Evolutionary conservation across 2,329 filamentous ascomycete genomes (phyloP).

Genomic region (Penicillium sclerotiorum): DNA sequence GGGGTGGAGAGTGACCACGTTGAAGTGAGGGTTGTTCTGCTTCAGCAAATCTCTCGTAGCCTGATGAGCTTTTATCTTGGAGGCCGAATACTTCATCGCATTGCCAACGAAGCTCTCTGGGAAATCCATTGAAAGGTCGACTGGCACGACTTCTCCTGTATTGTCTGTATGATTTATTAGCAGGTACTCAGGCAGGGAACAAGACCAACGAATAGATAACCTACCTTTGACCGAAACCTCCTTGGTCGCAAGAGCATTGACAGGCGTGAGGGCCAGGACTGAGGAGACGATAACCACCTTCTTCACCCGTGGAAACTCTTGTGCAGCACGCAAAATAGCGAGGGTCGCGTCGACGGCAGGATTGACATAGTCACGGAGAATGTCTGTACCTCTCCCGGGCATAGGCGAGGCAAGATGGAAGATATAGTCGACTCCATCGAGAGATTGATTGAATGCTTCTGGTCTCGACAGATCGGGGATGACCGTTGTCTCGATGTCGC

Average conservation of each 20-base stretch:
- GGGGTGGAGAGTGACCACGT: neutral
- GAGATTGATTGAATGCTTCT: neutral
- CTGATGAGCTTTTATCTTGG: neutral
- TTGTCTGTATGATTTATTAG: neutral
- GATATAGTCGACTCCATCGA: neutral
- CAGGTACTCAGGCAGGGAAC: neutral
- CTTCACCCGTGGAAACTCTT: neutral
- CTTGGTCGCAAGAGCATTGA: neutral
- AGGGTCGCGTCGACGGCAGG: neutral
- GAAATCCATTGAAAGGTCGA: neutral
- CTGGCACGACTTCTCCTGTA: neutral
- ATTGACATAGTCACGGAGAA: neutral
- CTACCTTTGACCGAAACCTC: neutral
- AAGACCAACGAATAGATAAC: neutral
- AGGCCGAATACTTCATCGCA: neutral
- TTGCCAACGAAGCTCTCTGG: neutral
- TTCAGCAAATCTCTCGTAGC: neutral
- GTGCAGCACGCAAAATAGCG: neutral
- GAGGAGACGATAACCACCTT: neutral
- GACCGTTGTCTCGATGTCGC: neutral
- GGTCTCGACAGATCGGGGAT: neutral
- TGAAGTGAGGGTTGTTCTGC: neutral
- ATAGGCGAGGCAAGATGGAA: neutral
- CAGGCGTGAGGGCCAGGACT: neutral
- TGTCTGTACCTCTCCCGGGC: neutral